These are phyloP conservation scores for Bonia amplexicaulis DNA, from an alignment of 176 grass and related monocot species.

Conservation along the genomic window DNA sequence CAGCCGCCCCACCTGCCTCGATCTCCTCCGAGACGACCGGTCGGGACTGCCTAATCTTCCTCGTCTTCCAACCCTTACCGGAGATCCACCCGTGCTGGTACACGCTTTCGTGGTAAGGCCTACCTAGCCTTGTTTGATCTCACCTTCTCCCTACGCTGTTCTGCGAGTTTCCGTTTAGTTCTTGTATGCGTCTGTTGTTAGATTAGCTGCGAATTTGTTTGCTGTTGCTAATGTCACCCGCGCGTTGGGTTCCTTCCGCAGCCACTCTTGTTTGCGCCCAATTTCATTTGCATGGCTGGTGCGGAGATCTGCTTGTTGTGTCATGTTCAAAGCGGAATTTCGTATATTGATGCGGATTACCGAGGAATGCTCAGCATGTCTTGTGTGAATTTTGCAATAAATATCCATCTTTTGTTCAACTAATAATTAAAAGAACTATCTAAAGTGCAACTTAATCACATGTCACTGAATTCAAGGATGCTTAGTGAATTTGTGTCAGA, in stretches of 20 bases:
- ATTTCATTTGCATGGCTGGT: neutral
- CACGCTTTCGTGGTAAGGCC: too few species aligned
- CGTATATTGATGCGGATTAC: neutral
- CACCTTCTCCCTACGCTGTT: too few species aligned
- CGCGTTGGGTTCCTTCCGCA: neutral
- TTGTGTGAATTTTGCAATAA: neutral
- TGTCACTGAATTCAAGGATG: neutral
- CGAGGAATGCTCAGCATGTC: neutral
- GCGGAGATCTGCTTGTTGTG: conserved; percentile 15
- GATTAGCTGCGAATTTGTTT: too few species aligned
- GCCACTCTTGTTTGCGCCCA: neutral
- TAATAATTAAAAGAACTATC: neutral
- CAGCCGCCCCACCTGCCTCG: neutral
- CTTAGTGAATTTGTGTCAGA: neutral
- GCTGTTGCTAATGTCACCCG: too few species aligned
- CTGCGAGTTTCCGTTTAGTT: too few species aligned
- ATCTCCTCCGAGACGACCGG: neutral
- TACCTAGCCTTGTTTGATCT: too few species aligned
- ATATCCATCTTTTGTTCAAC: neutral
- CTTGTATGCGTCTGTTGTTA: too few species aligned
- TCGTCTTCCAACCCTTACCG: neutral
- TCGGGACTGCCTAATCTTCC: neutral
- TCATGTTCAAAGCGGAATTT: neutral
- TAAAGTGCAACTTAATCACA: neutral
- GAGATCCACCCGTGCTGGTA: too few species aligned